These are phyloP conservation scores for Blastobotrys americana DNA, from an alignment of 805 yeast genomes.

Conservation along the genomic window DNA sequence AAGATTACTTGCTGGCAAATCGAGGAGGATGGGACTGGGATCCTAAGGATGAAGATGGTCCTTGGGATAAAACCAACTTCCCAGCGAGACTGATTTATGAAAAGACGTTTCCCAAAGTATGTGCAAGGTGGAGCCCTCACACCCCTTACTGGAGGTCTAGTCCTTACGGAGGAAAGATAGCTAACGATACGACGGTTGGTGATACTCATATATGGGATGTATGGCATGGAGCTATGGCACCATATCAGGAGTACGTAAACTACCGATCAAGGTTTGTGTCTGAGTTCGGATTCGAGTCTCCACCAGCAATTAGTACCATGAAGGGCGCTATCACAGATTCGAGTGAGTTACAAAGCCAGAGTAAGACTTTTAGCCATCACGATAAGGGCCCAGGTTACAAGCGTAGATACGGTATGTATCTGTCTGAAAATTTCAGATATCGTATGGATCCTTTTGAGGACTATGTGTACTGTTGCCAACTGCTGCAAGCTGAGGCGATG, in stretches of 20 bases:
- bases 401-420: slow-evolving; percentile 38
- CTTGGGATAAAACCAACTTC: slow-evolving; percentile 21
- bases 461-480: slow-evolving; percentile 45
- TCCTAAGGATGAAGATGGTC: slow-evolving; percentile 5
- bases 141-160: slow-evolving; percentile 12
- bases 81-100: slow-evolving; percentile 40
- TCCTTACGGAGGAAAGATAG: slow-evolving; percentile 13
- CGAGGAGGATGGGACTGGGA: slow-evolving; percentile 17
- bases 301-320: slow-evolving; percentile 36
- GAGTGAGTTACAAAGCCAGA: slow-evolving; percentile 37
- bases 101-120: slow-evolving; percentile 8
- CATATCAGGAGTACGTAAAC: slow-evolving; percentile 7
- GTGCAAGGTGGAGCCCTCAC: slow-evolving; percentile 8
- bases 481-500: slow-evolving; percentile 45
- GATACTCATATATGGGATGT: slow-evolving; percentile 12
- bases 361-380: slow-evolving; percentile 38
- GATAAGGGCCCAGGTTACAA: slow-evolving; percentile 42
- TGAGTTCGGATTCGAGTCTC: slow-evolving; percentile 34
- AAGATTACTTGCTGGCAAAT: slow-evolving; percentile 41
- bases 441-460: slow-evolving; percentile 30
- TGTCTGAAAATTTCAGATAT: slow-evolving; percentile 38
- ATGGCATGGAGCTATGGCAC: slow-evolving; percentile 8
- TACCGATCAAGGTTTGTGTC: slow-evolving; percentile 4
- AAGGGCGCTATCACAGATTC: slow-evolving; percentile 33
- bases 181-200: slow-evolving; percentile 6